A percentile compares a stretch with the other conserved stretches of the same genome.
These are phyloP conservation scores for Neurospora crassa DNA, from an alignment of 2,329 filamentous ascomycete species.

Conservation along the genomic window DNA sequence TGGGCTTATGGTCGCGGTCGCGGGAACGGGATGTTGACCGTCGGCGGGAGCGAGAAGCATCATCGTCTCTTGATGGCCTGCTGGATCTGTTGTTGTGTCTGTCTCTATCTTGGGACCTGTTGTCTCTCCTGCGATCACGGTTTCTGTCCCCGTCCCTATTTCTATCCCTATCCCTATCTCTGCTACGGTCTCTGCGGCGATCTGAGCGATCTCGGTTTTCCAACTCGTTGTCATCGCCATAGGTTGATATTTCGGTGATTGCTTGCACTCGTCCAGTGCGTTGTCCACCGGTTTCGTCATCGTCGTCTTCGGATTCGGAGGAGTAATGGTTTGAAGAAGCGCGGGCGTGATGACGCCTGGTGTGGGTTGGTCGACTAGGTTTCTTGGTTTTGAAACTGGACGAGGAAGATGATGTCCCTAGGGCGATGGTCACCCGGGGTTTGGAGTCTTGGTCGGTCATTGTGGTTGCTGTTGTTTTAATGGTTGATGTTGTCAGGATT, in stretches of 20 bases:
- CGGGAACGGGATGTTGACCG: neutral
- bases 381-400: slow-evolving; percentile 2
- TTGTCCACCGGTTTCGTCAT: neutral
- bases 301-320: slow-evolving; percentile 5
- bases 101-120: neutral
- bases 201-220: neutral
- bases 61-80: neutral
- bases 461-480: neutral
- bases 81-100: neutral
- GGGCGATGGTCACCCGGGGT: neutral
- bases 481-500: neutral
- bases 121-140: neutral
- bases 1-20: neutral
- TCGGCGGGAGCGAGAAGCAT: neutral
- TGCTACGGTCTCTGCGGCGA: neutral
- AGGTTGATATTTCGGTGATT: neutral
- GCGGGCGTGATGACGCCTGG: slow-evolving; percentile 4
- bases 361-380: slow-evolving; percentile 1
- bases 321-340: neutral
- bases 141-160: neutral
- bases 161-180: neutral
- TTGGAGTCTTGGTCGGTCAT: neutral
- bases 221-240: neutral
- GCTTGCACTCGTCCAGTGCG: neutral
- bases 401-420: neutral